Percentiles rank a stretch among this genome's conserved stretches.
Conservation (phyloP, 768 basidiomycete genomes). For the Exidia glandulosa region DNA sequence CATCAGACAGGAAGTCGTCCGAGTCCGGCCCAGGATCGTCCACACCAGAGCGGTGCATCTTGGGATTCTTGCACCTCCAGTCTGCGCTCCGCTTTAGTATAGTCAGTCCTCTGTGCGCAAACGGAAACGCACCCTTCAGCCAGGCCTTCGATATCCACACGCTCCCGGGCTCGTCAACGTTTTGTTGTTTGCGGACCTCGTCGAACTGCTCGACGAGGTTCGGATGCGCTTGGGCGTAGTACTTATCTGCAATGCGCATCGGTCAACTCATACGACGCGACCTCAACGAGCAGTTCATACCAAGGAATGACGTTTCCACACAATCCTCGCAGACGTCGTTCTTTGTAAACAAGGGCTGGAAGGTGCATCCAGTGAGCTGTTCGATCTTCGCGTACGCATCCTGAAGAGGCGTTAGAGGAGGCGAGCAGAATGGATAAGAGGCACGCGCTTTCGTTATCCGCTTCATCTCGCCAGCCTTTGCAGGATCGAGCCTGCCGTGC, state of each 20-base stretch:
- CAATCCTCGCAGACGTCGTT: constrained; percentile 53
- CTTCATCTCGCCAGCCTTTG: constrained; percentile 53
- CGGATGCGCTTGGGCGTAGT: constrained; percentile 62
- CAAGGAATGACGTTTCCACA: constrained; percentile 43
- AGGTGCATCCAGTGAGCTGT: constrained; percentile 27
- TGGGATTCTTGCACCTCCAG: constrained; percentile 62
- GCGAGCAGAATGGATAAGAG: background rate
- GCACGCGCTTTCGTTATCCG: constrained; percentile 43
- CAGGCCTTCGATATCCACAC: constrained; percentile 74
- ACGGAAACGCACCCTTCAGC: constrained; percentile 48
- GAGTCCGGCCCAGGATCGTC: constrained; percentile 61
- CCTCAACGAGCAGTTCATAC: constrained; percentile 22
- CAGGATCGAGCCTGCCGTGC: constrained; percentile 54
- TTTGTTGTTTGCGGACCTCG: constrained; percentile 31
- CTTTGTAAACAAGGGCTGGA: constrained; percentile 37
- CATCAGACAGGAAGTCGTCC: constrained; percentile 42
- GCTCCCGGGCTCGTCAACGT: constrained; percentile 25
- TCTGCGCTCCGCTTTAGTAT: constrained; percentile 32
- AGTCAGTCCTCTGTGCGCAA: background rate
- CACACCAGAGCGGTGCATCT: constrained; percentile 47
- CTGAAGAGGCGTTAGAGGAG: constrained; percentile 21
- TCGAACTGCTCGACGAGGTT: constrained; percentile 50
- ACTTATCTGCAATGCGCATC: constrained; percentile 40
- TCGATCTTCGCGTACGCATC: constrained; percentile 32
- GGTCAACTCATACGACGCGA: constrained; percentile 1